Percentiles rank a stretch among this genome's conserved stretches.
Conservation (phyloP, 2,329 filamentous ascomycete species). For the Paracamarosporium sp. region DNA sequence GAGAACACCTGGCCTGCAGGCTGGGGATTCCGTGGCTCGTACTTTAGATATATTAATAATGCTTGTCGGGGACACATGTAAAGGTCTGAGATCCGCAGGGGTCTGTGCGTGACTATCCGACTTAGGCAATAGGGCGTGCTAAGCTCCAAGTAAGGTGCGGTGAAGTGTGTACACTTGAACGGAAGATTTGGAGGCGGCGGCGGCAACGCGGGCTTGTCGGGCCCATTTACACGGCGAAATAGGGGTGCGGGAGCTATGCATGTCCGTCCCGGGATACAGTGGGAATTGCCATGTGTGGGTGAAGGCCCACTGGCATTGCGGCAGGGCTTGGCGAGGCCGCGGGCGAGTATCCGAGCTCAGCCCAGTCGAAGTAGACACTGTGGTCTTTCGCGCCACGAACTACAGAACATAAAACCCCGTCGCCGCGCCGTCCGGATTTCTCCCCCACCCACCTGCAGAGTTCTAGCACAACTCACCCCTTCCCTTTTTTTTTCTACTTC, state of each 20-base stretch:
- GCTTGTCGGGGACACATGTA: not conserved
- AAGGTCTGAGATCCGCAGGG: constrained; percentile 9
- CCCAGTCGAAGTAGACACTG: constrained; percentile 10
- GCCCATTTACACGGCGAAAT: not conserved
- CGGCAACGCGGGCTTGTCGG: not conserved
- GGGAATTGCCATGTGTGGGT: not conserved
- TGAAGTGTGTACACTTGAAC: not conserved
- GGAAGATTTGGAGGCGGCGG: not conserved
- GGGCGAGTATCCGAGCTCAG: constrained; percentile 5
- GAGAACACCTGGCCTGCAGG: constrained; percentile 11
- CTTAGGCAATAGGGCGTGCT: not conserved
- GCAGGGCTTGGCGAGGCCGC: not conserved
- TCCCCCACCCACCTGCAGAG: constrained; percentile 4
- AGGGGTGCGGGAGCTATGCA: not conserved
- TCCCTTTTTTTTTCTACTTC: not conserved
- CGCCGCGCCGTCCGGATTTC: not conserved
- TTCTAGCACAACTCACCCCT: not conserved
- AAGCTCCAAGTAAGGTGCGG: not conserved
- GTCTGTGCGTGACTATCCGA: not conserved
- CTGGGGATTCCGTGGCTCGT: not conserved
- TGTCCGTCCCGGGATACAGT: not conserved
- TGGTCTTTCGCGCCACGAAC: constrained; percentile 9
- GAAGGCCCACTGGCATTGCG: not conserved
- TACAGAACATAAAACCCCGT: constrained; percentile 1
- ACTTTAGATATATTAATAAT: constrained; percentile 11